These are phyloP conservation scores for Pleurostoma richardsiae DNA, from an alignment of 2,329 filamentous ascomycete species.

Conservation along the genomic window DNA sequence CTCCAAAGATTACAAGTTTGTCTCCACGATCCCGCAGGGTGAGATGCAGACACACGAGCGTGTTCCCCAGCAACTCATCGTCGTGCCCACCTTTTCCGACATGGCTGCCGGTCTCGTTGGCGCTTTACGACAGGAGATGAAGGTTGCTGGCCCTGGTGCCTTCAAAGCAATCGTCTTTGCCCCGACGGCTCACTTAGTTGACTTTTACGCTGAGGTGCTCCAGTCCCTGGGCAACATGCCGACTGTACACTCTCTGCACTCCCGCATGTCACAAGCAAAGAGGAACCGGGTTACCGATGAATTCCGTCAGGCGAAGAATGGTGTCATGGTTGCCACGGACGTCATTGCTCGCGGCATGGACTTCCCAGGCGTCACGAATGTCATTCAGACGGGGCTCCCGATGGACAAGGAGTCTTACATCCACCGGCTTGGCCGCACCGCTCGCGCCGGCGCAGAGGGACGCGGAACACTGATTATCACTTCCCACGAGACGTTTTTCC, in stretches of 20 bases:
- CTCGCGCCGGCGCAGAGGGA: conserved; percentile 58
- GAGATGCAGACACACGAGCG: conserved; percentile 72
- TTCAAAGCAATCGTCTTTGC: conserved; percentile 88
- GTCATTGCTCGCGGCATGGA: conserved; percentile 70
- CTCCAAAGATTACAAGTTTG: conserved; percentile 68
- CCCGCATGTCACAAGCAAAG: conserved; percentile 43
- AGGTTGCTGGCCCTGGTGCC: conserved; percentile 27
- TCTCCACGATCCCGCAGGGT: conserved; percentile 72
- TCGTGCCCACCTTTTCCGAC: conserved; percentile 65
- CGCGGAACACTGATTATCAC: conserved; percentile 57
- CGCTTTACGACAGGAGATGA: conserved; percentile 43
- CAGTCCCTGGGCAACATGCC: conserved; percentile 32
- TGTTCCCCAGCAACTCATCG: conserved; percentile 68
- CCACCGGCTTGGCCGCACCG: conserved; percentile 63
- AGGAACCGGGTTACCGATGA: conserved; percentile 56
- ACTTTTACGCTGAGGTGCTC: conserved; percentile 44
- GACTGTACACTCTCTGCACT: conserved; percentile 40
- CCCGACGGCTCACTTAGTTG: conserved; percentile 50
- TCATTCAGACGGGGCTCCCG: conserved; percentile 59
- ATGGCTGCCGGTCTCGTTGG: conserved; percentile 56
- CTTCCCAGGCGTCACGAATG: conserved; percentile 63
- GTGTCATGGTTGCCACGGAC: conserved; percentile 63
- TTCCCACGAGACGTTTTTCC: conserved; percentile 44
- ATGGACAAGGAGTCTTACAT: conserved; percentile 59
- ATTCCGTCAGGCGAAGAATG: conserved; percentile 46